Evolutionary conservation across 306 rosid genomes (phyloP).

Genomic region (Coriaria nepalensis): DNA sequence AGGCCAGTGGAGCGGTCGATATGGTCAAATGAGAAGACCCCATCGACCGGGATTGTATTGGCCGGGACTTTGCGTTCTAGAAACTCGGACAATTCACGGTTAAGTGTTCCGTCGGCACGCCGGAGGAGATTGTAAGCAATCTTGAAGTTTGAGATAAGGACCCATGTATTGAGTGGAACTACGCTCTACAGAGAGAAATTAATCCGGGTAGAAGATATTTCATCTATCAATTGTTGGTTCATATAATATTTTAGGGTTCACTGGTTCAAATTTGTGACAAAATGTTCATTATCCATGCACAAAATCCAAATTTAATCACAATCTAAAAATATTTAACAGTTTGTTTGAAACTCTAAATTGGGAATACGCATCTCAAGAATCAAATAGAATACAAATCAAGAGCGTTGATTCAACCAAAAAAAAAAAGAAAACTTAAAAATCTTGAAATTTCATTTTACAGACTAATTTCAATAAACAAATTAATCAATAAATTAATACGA

Average conservation of each 20-base stretch:
- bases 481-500: no score
- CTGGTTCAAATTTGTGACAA: background rate
- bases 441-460: background rate
- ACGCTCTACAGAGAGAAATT: conserved; percentile 35
- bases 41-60: conserved; percentile 58
- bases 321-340: no score
- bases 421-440: background rate
- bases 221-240: background rate
- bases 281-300: no score
- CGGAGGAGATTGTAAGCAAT: conserved; percentile 76
- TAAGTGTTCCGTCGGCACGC: conserved; percentile 82
- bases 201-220: conserved; percentile 13
- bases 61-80: conserved; percentile 76
- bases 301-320: no score
- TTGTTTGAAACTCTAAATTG: no score
- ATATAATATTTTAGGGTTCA: background rate
- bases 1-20: conserved; percentile 55
- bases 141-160: conserved; percentile 88
- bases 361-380: background rate
- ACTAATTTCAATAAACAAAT: no score
- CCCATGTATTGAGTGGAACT: conserved; percentile 92
- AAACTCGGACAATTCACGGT: conserved; percentile 67
- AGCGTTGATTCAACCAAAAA: background rate
- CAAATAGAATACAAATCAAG: background rate
- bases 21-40: conserved; percentile 80